Evolutionary conservation across 2,329 filamentous ascomycete species (phyloP), one percentile per base, ranked within the genome.

Genomic region (Aspergillus calidoustus): DNA sequence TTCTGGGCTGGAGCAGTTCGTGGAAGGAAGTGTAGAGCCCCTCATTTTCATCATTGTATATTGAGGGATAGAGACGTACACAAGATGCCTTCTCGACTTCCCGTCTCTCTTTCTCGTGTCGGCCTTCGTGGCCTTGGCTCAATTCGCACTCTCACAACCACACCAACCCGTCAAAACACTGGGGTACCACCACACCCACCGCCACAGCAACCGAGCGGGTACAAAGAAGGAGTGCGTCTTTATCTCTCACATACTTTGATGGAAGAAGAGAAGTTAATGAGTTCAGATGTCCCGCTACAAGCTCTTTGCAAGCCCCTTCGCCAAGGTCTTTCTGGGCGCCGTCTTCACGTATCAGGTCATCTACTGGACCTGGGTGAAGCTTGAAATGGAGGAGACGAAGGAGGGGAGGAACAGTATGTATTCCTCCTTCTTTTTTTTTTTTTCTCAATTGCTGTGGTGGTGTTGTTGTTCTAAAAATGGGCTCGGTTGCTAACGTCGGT

Each of bases 311-410:
- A 71, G 79, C 38, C 80, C 81, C 9, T 78, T 83, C 54, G 75
- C 76, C 63, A 83, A 83, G 64, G 78, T 81, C 62, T 81, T 83
- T 58, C 74, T 82, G 3, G 77, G 80, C 7, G 79, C 80, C 4
- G 76, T 83, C 41, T 77, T 83, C 66, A 80, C 77, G 17, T 83
- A 82, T 66, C 81, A 83, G 64, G 72, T 81, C 47, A 71, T 80
- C 22, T 81, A 83, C 64, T 81, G 78, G 78, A 69, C 71, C 31
- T 83, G 81, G 81, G 58, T 80, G 68, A 81, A 79, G 62, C 68
- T 83, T 13, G 80, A 83, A 68, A 80, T 76, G 57, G 79, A 81
- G 60, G 80, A 81, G 62, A 70, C 72, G 7, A 81, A 78, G 64
- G 68, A 75, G 19, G 64, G 74, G 28, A 82, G 79, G 68, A 78